These are phyloP conservation scores for Komagataella pastoris DNA, from an alignment of 805 yeast species.

Conservation along the genomic window DNA sequence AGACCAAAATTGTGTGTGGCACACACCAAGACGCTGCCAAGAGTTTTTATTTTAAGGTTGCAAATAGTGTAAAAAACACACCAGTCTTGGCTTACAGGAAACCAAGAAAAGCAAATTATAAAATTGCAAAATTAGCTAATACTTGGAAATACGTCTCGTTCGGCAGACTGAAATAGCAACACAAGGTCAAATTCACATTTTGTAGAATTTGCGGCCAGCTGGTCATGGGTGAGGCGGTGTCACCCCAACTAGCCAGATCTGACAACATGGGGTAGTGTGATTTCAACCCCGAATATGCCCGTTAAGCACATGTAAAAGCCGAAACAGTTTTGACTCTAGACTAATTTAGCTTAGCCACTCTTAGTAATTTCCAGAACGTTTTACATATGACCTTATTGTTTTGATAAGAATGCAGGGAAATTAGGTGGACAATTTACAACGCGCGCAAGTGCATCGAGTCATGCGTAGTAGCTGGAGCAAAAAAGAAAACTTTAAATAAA, in stretches of 20 bases:
- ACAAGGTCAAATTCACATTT: neutral
- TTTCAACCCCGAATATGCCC: neutral
- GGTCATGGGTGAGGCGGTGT: neutral
- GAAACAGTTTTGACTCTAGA: neutral
- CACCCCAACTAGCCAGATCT: neutral
- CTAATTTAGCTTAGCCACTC: neutral
- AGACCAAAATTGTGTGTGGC: neutral
- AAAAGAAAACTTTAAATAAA: neutral
- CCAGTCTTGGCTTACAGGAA: neutral
- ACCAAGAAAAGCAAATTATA: neutral
- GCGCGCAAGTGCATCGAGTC: neutral
- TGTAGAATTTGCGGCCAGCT: neutral
- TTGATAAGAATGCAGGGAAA: neutral
- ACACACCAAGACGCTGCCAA: neutral
- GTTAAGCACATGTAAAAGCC: neutral
- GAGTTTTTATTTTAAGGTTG: neutral
- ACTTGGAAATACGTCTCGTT: neutral
- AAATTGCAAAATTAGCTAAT: neutral
- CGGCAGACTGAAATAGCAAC: neutral
- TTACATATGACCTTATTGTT: neutral
- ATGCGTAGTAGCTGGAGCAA: neutral
- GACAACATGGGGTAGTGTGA: neutral
- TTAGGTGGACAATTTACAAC: neutral
- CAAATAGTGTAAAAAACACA: neutral
- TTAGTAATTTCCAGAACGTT: neutral